phyloP scores from a whole-genome alignment of 2,329 filamentous ascomycete genomes.

The Scopulariopsis brevicaulis region DNA sequence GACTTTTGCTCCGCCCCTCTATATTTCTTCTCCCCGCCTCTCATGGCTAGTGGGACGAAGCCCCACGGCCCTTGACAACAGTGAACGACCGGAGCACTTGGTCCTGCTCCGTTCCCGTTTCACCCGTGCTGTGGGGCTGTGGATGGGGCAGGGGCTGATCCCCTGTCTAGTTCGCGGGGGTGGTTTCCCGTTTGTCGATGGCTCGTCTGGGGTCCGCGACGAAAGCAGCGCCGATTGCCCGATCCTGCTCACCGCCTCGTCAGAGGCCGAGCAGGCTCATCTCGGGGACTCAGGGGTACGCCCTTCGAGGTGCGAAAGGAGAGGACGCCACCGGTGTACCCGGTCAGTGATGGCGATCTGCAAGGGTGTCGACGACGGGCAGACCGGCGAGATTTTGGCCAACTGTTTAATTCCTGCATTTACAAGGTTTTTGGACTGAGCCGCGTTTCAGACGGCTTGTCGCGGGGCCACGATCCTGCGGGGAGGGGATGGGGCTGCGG shows the following conservation, averaged over 20 bases:
- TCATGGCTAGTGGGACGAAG: too few relatives aligned
- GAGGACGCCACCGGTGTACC: too few relatives aligned
- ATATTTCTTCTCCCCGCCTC: neutral
- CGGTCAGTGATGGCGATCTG: too few relatives aligned
- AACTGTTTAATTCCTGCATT: too few relatives aligned
- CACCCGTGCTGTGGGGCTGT: neutral
- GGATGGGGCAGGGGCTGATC: neutral
- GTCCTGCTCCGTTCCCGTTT: neutral
- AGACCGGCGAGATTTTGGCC: too few relatives aligned
- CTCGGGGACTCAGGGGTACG: neutral
- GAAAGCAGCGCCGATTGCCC: neutral
- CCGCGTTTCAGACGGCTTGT: too few relatives aligned
- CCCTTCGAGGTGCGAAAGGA: neutral
- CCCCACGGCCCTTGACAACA: too few relatives aligned
- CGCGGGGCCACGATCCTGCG: too few relatives aligned
- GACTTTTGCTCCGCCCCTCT: neutral
- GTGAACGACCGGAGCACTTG: neutral
- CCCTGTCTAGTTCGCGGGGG: neutral
- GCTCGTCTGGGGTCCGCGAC: neutral
- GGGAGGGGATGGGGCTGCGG: too few relatives aligned
- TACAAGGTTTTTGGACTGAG: too few relatives aligned
- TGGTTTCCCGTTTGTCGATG: neutral
- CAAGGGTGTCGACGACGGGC: too few relatives aligned
- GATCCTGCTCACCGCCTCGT: neutral
- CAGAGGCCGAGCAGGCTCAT: neutral